Percentiles rank a stretch among this genome's conserved stretches.
Conservation (phyloP, 2,329 filamentous ascomycete species). For the Trichoderma sp. region DNA sequence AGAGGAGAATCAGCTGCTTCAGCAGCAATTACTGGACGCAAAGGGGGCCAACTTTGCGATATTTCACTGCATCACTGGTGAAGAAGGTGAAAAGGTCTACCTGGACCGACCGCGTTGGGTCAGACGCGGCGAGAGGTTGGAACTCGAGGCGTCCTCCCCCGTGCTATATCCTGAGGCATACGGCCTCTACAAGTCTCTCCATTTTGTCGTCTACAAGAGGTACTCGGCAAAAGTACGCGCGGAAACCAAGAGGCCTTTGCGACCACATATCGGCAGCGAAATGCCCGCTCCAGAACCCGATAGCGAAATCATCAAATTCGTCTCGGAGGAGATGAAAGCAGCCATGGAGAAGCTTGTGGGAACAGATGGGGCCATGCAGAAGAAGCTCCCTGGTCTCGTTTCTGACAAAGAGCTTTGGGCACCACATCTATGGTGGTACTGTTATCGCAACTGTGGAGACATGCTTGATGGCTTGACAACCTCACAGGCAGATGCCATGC, state of each 20-base stretch:
- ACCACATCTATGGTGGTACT: slow-evolving; percentile 1
- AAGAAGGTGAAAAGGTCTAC: background rate
- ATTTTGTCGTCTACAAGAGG: background rate
- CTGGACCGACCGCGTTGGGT: background rate
- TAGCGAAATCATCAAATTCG: background rate
- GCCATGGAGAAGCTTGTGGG: background rate
- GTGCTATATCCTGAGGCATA: background rate
- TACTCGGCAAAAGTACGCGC: background rate
- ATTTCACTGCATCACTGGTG: background rate
- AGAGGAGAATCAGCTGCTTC: background rate
- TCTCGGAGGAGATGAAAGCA: background rate
- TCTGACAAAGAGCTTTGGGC: background rate
- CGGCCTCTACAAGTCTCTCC: background rate
- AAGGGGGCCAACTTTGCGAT: background rate
- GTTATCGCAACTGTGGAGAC: background rate
- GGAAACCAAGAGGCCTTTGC: background rate
- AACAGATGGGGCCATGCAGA: background rate
- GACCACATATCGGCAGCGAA: background rate
- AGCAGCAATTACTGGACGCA: background rate
- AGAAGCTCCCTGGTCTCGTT: background rate
- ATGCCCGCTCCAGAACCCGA: background rate
- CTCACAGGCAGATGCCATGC: background rate
- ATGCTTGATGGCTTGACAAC: background rate
- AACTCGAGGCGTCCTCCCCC: background rate
- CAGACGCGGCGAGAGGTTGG: background rate